Evolutionary conservation across 2,329 filamentous ascomycete genomes (phyloP).

Genomic region (Chaetoscypha palmicola): DNA sequence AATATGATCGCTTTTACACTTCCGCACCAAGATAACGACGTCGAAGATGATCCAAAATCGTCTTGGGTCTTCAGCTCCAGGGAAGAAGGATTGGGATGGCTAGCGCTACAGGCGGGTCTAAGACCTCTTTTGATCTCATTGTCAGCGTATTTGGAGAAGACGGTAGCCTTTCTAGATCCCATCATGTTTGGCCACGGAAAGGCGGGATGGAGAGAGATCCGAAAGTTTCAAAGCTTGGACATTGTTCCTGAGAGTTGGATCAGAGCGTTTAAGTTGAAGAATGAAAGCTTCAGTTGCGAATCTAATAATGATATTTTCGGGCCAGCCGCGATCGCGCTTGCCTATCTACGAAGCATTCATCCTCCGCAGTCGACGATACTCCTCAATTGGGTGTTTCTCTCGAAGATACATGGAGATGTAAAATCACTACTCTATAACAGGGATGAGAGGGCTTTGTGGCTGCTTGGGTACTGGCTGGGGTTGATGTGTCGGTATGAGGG

Average conservation of each 20-base stretch:
- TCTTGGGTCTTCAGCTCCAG: constrained; percentile 14
- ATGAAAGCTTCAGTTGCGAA: constrained; percentile 13
- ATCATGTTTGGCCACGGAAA: constrained; percentile 16
- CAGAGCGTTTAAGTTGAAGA: constrained; percentile 14
- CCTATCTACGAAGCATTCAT: constrained; percentile 13
- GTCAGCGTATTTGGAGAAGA: constrained; percentile 14
- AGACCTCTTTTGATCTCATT: constrained; percentile 14
- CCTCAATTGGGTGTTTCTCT: constrained; percentile 14
- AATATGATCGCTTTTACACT: constrained; percentile 15
- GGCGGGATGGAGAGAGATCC: constrained; percentile 13
- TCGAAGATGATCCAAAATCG: constrained; percentile 14
- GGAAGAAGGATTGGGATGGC: constrained; percentile 14
- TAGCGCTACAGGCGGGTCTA: constrained; percentile 13
- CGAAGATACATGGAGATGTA: constrained; percentile 12
- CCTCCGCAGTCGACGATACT: constrained; percentile 13
- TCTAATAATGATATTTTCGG: constrained; percentile 14
- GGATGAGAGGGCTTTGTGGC: constrained; percentile 14
- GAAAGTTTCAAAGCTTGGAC: constrained; percentile 14
- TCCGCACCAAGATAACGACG: constrained; percentile 13
- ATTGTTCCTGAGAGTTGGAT: constrained; percentile 15
- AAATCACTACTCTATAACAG: constrained; percentile 14
- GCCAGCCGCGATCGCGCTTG: constrained; percentile 13
- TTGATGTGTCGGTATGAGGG: constrained; percentile 15
- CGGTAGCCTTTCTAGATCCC: constrained; percentile 13
- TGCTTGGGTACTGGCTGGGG: constrained; percentile 15